Percentiles rank a stretch among this genome's conserved stretches.
Conservation (phyloP, 495 filamentous ascomycete species). For the Pseudomonodictys pantanalensis region DNA sequence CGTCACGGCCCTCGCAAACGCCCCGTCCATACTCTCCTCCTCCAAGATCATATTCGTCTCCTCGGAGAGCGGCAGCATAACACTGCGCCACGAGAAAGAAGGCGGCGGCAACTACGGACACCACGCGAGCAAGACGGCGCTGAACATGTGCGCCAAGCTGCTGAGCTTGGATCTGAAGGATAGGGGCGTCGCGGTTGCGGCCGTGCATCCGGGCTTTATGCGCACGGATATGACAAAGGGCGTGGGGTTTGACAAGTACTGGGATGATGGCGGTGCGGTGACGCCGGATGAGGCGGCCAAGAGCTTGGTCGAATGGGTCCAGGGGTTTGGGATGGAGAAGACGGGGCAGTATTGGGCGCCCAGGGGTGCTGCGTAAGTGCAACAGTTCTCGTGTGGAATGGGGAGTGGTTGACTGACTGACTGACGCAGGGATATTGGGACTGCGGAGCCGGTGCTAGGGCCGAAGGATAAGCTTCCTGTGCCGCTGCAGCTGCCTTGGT, state of each 20-base stretch:
- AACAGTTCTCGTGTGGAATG: too few species aligned
- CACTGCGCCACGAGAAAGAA: slow-evolving; percentile 63
- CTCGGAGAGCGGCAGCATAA: slow-evolving; percentile 67
- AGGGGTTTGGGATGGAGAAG: slow-evolving; percentile 61
- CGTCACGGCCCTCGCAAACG: slow-evolving; percentile 59
- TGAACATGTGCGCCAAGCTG: slow-evolving; percentile 73
- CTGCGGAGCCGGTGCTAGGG: slow-evolving; percentile 63
- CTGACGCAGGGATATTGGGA: slow-evolving; percentile 62
- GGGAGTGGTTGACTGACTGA: slow-evolving; percentile 10
- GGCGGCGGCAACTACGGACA: slow-evolving; percentile 72
- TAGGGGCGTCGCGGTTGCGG: slow-evolving; percentile 59
- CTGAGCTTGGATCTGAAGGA: slow-evolving; percentile 65
- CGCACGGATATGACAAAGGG: slow-evolving; percentile 66
- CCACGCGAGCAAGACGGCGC: slow-evolving; percentile 67
- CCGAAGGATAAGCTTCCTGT: slow-evolving; percentile 54
- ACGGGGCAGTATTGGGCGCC: slow-evolving; percentile 74
- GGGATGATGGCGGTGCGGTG: slow-evolving; percentile 49
- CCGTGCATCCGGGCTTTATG: slow-evolving; percentile 76
- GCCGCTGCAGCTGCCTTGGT: slow-evolving; percentile 70
- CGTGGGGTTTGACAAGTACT: slow-evolving; percentile 65
- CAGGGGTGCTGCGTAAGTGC: slow-evolving; percentile 56
- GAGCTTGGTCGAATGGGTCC: slow-evolving; percentile 60
- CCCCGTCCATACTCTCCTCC: slow-evolving; percentile 24
- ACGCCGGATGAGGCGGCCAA: slow-evolving; percentile 65
- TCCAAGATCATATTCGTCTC: slow-evolving; percentile 65